phyloP scores from a whole-genome alignment of 805 yeast genomes.

The Ogataea angusta region DNA sequence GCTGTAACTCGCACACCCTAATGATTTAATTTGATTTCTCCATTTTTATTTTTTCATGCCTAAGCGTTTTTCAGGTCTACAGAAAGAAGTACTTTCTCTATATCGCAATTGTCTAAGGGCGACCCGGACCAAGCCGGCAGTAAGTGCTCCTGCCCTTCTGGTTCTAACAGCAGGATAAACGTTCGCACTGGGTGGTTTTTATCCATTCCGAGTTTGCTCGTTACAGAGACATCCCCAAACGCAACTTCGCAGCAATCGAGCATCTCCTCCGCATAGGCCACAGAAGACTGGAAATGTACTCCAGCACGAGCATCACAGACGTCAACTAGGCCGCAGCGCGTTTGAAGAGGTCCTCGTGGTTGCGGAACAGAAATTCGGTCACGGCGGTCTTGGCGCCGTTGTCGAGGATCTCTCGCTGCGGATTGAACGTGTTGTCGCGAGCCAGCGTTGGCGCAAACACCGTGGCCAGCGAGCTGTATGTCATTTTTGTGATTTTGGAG shows the following conservation, averaged over 20 bases:
- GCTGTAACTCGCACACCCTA: background rate
- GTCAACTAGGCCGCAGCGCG: slow-evolving; percentile 36
- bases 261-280: slow-evolving; percentile 76
- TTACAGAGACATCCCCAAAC: slow-evolving; percentile 56
- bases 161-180: slow-evolving; percentile 24
- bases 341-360: slow-evolving; percentile 37
- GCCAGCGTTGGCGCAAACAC: slow-evolving; percentile 94
- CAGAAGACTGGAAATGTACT: slow-evolving; percentile 67
- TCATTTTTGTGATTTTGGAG: slow-evolving; percentile 72
- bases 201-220: slow-evolving; percentile 57
- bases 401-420: slow-evolving; percentile 80
- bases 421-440: slow-evolving; percentile 57
- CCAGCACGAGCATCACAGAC: slow-evolving; percentile 68
- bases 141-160: slow-evolving; percentile 19
- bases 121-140: slow-evolving; percentile 43
- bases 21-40: background rate
- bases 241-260: slow-evolving; percentile 83
- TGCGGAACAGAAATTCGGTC: slow-evolving; percentile 65
- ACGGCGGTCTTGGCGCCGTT: slow-evolving; percentile 77
- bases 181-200: slow-evolving; percentile 32
- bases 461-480: slow-evolving; percentile 73
- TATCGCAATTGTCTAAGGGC: slow-evolving; percentile 48
- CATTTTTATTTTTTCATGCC: slow-evolving; percentile 13
- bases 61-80: slow-evolving; percentile 41
- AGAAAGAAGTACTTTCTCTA: slow-evolving; percentile 48